Evolutionary conservation across 768 basidiomycete species (phyloP).

Genomic region (Melanogaster broomeanus): DNA sequence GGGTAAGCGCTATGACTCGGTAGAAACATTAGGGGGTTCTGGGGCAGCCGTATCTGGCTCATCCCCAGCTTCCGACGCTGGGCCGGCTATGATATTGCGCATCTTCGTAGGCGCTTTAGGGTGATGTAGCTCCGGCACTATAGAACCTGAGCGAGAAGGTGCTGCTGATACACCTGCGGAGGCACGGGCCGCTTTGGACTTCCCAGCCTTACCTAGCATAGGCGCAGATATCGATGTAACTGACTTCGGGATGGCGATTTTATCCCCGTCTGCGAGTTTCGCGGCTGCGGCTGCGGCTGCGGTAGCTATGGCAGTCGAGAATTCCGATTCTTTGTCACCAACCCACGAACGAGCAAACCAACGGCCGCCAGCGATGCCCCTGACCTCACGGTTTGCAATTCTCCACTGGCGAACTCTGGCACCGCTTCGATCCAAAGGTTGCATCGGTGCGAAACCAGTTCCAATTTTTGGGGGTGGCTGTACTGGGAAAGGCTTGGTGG

Average conservation of each 20-base stretch:
- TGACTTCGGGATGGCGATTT: constrained; percentile 36
- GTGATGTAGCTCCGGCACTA: constrained; percentile 45
- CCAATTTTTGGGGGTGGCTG: constrained; percentile 77
- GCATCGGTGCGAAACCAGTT: constrained; percentile 66
- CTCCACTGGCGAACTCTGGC: constrained; percentile 74
- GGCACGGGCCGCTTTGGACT: constrained; percentile 38
- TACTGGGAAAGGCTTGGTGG: constrained; percentile 82
- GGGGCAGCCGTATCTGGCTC: constrained; percentile 43
- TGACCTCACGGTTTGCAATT: constrained; percentile 70
- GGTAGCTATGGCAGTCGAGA: constrained; percentile 40
- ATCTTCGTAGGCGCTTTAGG: constrained; percentile 64
- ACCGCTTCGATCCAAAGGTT: constrained; percentile 65
- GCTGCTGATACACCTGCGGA: constrained; percentile 49
- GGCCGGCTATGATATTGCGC: constrained; percentile 58
- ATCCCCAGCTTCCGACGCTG: constrained; percentile 49
- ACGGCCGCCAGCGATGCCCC: constrained; percentile 81
- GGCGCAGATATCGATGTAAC: constrained; percentile 51
- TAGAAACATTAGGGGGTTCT: constrained; percentile 19
- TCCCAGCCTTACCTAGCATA: constrained; percentile 40
- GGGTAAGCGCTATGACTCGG: constrained; percentile 15
- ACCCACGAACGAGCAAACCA: constrained; percentile 84
- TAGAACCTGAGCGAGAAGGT: constrained; percentile 60
- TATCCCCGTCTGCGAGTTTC: constrained; percentile 30
- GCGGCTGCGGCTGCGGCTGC: constrained; percentile 27
- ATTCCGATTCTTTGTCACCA: constrained; percentile 79